phyloP scores from a whole-genome alignment of 345 rosid genomes.

The Nephelium lappaceum region DNA sequence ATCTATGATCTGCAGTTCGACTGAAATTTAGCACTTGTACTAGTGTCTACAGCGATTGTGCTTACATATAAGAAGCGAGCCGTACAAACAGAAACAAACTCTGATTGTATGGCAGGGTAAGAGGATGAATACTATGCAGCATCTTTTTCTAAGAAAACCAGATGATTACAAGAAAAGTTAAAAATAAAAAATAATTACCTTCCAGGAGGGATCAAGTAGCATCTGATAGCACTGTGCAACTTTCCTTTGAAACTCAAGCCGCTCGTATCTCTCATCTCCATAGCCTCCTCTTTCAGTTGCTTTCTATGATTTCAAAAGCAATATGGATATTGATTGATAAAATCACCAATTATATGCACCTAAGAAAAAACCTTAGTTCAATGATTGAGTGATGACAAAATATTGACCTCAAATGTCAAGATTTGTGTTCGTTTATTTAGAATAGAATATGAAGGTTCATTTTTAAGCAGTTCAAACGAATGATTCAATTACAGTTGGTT shows the following conservation, averaged over 20 bases:
- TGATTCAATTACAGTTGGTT: neutral
- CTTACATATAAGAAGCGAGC: no score
- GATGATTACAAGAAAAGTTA: neutral
- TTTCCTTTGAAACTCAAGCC: slow-evolving; percentile 78
- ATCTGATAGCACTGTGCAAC: slow-evolving; percentile 61
- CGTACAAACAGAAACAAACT: no score
- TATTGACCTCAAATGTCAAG: no score
- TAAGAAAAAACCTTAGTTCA: neutral
- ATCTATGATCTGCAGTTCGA: slow-evolving; percentile 53
- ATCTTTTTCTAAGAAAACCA: neutral
- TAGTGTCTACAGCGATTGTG: no score
- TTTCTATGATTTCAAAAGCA: slow-evolving; percentile 38
- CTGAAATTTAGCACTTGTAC: neutral
- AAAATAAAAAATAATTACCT: slow-evolving; percentile 41
- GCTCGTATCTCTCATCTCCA: slow-evolving; percentile 91
- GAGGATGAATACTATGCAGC: no score
- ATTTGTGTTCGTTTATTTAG: no score
- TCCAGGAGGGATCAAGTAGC: slow-evolving; percentile 80
- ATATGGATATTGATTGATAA: neutral
- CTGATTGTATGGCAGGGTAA: neutral
- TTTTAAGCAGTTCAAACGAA: neutral
- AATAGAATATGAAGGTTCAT: neutral
- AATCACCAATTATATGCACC: neutral
- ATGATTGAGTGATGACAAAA: neutral
- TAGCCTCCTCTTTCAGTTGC: slow-evolving; percentile 98